These are phyloP conservation scores for Clathrospora elynae DNA, from an alignment of 2,329 filamentous ascomycete genomes.

Conservation along the genomic window DNA sequence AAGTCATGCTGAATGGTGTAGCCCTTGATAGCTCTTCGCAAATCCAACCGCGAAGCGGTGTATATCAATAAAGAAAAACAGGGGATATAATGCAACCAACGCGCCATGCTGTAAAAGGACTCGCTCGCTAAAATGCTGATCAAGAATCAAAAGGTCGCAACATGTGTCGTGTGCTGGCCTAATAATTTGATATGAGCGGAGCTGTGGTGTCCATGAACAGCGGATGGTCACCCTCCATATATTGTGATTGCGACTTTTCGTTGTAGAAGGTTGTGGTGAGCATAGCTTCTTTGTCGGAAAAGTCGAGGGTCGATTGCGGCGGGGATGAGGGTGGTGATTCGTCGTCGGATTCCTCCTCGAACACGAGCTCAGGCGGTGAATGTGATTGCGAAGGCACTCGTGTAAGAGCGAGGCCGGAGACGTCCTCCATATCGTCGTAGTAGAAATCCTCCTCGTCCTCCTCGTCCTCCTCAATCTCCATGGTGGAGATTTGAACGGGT, in stretches of 20 bases:
- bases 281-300: slow-evolving; percentile 55
- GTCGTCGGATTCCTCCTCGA: slow-evolving; percentile 57
- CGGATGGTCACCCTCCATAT: slow-evolving; percentile 46
- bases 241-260: slow-evolving; percentile 45
- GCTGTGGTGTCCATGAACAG: slow-evolving; percentile 50
- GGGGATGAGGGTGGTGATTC: slow-evolving; percentile 56
- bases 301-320: slow-evolving; percentile 51
- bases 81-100: slow-evolving; percentile 39
- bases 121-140: slow-evolving; percentile 48
- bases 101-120: slow-evolving; percentile 40
- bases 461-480: slow-evolving; percentile 50
- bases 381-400: slow-evolving; percentile 52
- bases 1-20: slow-evolving; percentile 33
- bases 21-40: slow-evolving; percentile 14
- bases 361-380: slow-evolving; percentile 57
- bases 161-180: slow-evolving; percentile 30
- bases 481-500: slow-evolving; percentile 52
- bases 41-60: slow-evolving; percentile 18
- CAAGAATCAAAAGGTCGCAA: slow-evolving; percentile 43
- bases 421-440: slow-evolving; percentile 55
- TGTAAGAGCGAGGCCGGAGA: slow-evolving; percentile 53
- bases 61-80: slow-evolving; percentile 23
- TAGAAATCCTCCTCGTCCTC: slow-evolving; percentile 53
- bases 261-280: slow-evolving; percentile 54
- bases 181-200: slow-evolving; percentile 50